phyloP scores from a whole-genome alignment of 2,329 filamentous ascomycete species.

The Penicillium sp. region DNA sequence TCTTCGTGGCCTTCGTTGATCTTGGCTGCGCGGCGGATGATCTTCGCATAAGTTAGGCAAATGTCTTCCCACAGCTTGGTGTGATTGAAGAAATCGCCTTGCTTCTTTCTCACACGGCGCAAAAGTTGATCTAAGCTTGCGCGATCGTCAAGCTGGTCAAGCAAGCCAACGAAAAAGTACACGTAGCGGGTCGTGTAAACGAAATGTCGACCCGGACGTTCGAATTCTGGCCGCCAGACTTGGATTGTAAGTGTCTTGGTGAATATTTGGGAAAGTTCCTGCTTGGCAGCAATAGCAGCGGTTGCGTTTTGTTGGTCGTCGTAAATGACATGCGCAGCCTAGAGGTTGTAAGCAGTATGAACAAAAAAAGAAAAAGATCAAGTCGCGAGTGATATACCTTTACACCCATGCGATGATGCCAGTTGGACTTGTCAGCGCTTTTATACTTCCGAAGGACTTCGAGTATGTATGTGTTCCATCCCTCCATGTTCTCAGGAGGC shows the following conservation, averaged over 20 bases:
- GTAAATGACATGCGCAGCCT: constrained; percentile 60
- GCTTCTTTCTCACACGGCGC: constrained; percentile 75
- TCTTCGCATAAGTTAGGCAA: constrained; percentile 55
- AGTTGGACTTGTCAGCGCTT: constrained; percentile 82
- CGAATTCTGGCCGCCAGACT: constrained; percentile 90
- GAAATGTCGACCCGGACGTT: constrained; percentile 80
- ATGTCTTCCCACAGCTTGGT: constrained; percentile 61
- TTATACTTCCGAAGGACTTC: constrained; percentile 57
- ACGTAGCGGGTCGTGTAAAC: constrained; percentile 88
- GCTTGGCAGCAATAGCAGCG: constrained; percentile 62
- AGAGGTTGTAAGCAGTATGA: constrained; percentile 37
- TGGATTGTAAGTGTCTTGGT: constrained; percentile 94
- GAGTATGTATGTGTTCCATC: constrained; percentile 61
- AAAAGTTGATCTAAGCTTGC: constrained; percentile 73
- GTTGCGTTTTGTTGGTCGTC: constrained; percentile 52
- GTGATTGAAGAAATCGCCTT: constrained; percentile 68
- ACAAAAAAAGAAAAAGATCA: neutral
- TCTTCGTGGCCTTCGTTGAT: constrained; percentile 63
- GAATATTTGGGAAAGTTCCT: constrained; percentile 80
- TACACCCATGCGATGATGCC: constrained; percentile 89
- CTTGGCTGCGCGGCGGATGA: constrained; percentile 56
- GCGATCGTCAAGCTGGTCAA: constrained; percentile 73
- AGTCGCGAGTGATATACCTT: constrained; percentile 50
- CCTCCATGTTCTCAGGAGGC: constrained; percentile 47
- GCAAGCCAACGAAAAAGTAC: constrained; percentile 71